Conservation (phyloP, 352 stramenopile genomes). For the Plasmopara muralis region DNA sequence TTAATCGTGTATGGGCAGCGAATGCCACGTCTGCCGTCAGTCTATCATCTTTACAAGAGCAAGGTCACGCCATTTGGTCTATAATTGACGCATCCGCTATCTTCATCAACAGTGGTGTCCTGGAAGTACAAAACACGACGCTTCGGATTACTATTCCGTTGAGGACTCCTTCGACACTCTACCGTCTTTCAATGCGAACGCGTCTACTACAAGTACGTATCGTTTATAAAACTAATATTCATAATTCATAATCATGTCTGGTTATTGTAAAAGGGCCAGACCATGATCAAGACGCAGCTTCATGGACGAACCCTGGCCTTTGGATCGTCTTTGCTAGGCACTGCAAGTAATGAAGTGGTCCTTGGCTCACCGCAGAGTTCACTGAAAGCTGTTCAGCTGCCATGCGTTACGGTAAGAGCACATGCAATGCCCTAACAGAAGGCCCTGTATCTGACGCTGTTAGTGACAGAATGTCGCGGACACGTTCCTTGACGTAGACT, state of each 20-base stretch:
- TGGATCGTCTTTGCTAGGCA: conserved; percentile 7
- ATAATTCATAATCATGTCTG: conserved; percentile 1
- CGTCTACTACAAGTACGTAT: conserved; percentile 20
- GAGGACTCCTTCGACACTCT: conserved; percentile 2
- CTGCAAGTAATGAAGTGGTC: conserved; percentile 18
- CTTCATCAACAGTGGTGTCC: conserved; percentile 6
- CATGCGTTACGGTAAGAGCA: conserved; percentile 28
- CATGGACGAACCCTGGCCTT: conserved; percentile 25
- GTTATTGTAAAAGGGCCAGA: conserved; percentile 14
- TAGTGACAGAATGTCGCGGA: conserved; percentile 24
- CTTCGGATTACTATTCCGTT: conserved; percentile 13
- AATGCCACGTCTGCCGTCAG: conserved; percentile 9
- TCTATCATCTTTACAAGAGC: conserved; percentile 15
- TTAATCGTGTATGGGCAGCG: conserved; percentile 27
- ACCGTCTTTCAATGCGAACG: conserved; percentile 20
- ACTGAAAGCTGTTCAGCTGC: conserved; percentile 29
- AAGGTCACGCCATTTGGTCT: conserved; percentile 14
- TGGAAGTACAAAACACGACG: conserved; percentile 12
- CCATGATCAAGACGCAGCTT: conserved; percentile 25
- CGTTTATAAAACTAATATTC: neutral
- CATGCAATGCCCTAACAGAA: neutral
- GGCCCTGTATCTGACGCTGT: neutral
- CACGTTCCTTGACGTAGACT: conserved; percentile 27
- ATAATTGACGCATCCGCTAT: conserved; percentile 15
- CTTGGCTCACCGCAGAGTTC: conserved; percentile 28